A percentile compares a stretch with the other conserved stretches of the same genome.
phyloP scores from a whole-genome alignment of 2,329 filamentous ascomycete genomes.

The Penicillium brasilianum region DNA sequence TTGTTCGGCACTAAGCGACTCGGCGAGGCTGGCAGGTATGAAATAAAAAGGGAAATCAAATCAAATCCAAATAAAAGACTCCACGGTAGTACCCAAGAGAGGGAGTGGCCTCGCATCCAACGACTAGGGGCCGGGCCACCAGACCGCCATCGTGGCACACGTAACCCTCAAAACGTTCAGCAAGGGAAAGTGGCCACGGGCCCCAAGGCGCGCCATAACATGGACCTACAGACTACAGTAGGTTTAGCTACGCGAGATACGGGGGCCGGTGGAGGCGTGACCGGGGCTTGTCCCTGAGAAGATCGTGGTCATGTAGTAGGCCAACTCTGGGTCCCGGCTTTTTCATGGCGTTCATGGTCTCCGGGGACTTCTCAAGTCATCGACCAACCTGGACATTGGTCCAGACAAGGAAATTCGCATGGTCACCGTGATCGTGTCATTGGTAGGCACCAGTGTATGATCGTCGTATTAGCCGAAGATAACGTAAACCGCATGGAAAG shows the following conservation, averaged over 20 bases:
- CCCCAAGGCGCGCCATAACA: constrained; percentile 16
- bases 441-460: not conserved
- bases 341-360: not conserved
- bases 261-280: constrained; percentile 13
- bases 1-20: not conserved
- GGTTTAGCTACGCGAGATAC: constrained; percentile 30
- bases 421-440: not conserved
- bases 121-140: constrained; percentile 6
- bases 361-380: not conserved
- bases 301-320: not conserved
- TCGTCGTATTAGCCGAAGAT: not conserved
- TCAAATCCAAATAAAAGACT: not conserved
- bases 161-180: constrained; percentile 8
- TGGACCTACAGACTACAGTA: constrained; percentile 14
- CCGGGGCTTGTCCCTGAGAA: not conserved
- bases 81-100: constrained; percentile 16
- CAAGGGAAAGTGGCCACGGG: constrained; percentile 16
- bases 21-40: not conserved
- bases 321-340: not conserved
- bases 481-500: not conserved
- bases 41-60: constrained; percentile 6
- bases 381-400: not conserved
- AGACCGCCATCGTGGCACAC: constrained; percentile 21
- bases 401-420: not conserved
- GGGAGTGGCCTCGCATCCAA: constrained; percentile 3